Conservation (phyloP, 2,329 filamentous ascomycete species). For the Verticillium longisporum region DNA sequence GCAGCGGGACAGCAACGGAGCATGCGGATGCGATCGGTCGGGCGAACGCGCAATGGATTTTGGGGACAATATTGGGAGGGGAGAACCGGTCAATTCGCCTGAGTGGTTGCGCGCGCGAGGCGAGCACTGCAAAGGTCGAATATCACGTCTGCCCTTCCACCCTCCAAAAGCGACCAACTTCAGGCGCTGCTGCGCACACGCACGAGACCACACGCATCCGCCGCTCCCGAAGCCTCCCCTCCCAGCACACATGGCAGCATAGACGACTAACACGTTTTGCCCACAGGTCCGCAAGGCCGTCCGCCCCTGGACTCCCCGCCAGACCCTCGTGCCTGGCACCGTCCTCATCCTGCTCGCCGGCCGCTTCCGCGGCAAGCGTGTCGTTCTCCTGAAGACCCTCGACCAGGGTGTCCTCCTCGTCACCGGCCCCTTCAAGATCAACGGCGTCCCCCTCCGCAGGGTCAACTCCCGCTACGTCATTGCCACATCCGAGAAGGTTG, state of each 20-base stretch:
- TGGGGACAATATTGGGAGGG: background rate
- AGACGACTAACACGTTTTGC: background rate
- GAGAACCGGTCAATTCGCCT: background rate
- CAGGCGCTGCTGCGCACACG: background rate
- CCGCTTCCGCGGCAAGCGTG: constrained; percentile 99
- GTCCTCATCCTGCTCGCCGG: constrained; percentile 98
- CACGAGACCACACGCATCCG: background rate
- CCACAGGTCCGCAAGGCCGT: constrained; percentile 86
- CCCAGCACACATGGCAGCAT: background rate
- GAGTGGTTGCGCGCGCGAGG: background rate
- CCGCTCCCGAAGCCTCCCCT: background rate
- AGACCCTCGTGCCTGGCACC: constrained; percentile 87
- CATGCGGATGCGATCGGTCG: background rate
- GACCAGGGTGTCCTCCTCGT: constrained; percentile 97
- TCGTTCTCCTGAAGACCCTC: constrained; percentile 96
- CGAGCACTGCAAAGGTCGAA: background rate
- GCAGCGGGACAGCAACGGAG: background rate
- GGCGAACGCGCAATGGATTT: background rate
- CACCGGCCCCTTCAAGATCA: constrained; percentile 99
- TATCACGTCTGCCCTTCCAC: background rate
- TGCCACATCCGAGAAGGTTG: constrained; percentile 79
- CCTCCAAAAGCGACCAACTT: background rate
- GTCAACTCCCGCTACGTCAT: constrained; percentile 93
- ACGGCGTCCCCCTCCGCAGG: constrained; percentile 94
- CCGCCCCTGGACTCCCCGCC: constrained; percentile 79